Percentiles rank a stretch among this genome's conserved stretches.
phyloP scores from a whole-genome alignment of 2,329 filamentous ascomycete species.

The Curvularia verruculosa region DNA sequence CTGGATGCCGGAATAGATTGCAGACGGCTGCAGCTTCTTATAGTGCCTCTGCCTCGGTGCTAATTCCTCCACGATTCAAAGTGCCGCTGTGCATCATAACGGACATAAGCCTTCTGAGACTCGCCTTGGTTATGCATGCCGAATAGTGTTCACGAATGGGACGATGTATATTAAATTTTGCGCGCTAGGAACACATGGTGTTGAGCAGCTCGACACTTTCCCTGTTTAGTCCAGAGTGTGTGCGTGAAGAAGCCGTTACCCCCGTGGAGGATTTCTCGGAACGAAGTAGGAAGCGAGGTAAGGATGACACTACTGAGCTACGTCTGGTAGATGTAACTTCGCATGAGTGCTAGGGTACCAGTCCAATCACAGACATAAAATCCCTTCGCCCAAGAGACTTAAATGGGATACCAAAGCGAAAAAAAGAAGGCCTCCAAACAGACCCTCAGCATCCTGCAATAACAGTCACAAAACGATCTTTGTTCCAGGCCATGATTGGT shows the following conservation, averaged over 20 bases:
- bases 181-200: constrained; percentile 29
- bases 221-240: constrained; percentile 11
- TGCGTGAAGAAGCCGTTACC: constrained; percentile 5
- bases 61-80: constrained; percentile 24
- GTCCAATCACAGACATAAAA: background rate
- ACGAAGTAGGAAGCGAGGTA: background rate
- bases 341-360: background rate
- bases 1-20: constrained; percentile 30
- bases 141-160: constrained; percentile 34
- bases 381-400: background rate
- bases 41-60: constrained; percentile 17
- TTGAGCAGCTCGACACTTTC: constrained; percentile 12
- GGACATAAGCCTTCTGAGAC: background rate
- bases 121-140: constrained; percentile 13
- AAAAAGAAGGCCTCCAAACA: constrained; percentile 7
- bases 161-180: constrained; percentile 41
- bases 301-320: background rate
- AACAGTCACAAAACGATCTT: constrained; percentile 1
- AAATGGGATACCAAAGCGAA: background rate
- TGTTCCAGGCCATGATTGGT: constrained; percentile 24
- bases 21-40: constrained; percentile 21
- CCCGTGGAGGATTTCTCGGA: background rate
- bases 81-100: background rate
- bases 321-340: background rate
- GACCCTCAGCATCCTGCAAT: constrained; percentile 21